Base-by-base conservation (phyloP, 2,329 filamentous ascomycete genomes). In the Fusarium sp. region DNA sequence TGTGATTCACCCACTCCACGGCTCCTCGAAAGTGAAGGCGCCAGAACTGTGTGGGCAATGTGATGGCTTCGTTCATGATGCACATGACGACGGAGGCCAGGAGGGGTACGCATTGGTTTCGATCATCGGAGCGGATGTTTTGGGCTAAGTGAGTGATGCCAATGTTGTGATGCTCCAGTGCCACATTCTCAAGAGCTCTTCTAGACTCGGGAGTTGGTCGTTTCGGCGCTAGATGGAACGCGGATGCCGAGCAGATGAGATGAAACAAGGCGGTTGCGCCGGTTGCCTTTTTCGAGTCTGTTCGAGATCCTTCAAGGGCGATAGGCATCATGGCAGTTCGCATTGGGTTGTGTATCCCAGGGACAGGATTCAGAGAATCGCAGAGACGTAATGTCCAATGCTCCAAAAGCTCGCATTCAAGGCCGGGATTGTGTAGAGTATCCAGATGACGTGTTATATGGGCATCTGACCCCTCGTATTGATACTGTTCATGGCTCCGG, bases 1-100 rank as follows among this genome's bases (percentile, higher is more conserved):
- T 78, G 20, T 78, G 76, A 18, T 78, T 78, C 7, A 78, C 76
- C 76, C 76, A 78, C 24, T 78, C 76, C 1, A 78, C 75, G 0
- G 76, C 75, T 1, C 76, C 76, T 0, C 76, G 73, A 14, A 78
- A 75, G 63, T 78, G 76, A 14, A 77, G 29, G 0, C 73, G 74
- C 76, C 76, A 78, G 27, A 78, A 78, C 0, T 69, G 69, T 1
- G 76, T 76, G 0, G 76, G 76, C 2, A 77, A 18, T 0, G 76
- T 77, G n/a, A 78, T 75, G 4, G 75, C 76, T 52, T 78, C 76
- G 16, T 77, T 78, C 27, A 77, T 61, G 14, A 78, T 76, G 9
- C 76, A 78, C 16, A 78, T 71, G 14, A 78, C 71, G 0, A 78
- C 57, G 1, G 76, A 76, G 10, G 76, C 76, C 1, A 78, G 57